Evolutionary conservation across 306 rosid genomes (phyloP).

Genomic region (Elaeagnus macrophylla): DNA sequence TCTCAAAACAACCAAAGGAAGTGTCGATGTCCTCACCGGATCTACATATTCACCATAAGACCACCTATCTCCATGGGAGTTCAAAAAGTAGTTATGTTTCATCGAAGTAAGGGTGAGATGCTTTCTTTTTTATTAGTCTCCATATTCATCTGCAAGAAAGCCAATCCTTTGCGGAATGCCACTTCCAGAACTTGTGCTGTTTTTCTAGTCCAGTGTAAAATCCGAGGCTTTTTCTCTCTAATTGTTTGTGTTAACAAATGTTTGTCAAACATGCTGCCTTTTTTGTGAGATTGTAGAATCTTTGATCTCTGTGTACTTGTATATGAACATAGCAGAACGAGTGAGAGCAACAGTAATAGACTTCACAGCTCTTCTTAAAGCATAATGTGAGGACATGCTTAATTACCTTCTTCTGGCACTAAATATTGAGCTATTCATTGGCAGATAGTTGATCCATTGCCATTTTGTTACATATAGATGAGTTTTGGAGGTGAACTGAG

Average conservation of each 20-base stretch:
- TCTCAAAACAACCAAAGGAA: conserved; percentile 65
- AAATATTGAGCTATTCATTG: no score
- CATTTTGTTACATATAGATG: no score
- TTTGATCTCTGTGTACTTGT: conserved; percentile 25
- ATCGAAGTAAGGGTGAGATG: conserved; percentile 45
- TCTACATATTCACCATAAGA: conserved; percentile 88
- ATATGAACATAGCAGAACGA: conserved; percentile 14
- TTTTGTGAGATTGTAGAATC: conserved; percentile 20
- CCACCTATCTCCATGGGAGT: conserved; percentile 82
- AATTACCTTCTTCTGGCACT: no score
- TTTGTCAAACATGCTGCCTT: background rate
- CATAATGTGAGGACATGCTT: background rate
- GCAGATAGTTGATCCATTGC: no score
- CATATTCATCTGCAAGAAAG: background rate
- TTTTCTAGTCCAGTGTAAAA: no score
- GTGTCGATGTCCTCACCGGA: conserved; percentile 80
- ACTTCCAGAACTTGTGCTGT: no score
- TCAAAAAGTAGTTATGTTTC: conserved; percentile 51
- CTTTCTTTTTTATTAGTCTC: conserved; percentile 1
- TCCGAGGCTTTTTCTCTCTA: no score
- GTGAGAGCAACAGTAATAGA: conserved; percentile 9
- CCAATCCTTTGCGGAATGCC: background rate
- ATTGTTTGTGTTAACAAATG: conserved; percentile 8
- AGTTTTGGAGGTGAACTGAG: no score
- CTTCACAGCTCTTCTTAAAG: background rate